phyloP scores from a whole-genome alignment of 306 rosid species.

The Dalbergia cochinchinensis region DNA sequence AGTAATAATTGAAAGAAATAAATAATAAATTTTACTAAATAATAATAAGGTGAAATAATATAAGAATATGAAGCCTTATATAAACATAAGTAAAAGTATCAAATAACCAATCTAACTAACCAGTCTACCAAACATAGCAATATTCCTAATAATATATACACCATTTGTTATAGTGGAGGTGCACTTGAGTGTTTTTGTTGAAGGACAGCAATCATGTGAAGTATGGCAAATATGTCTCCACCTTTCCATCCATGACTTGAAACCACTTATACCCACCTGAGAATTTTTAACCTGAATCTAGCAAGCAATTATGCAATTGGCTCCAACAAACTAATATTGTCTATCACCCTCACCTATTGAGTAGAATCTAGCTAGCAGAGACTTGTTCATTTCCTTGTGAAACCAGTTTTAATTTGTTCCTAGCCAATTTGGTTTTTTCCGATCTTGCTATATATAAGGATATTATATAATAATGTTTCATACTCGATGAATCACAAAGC shows the following conservation, averaged over 20 bases:
- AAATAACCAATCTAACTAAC: too few relatives aligned
- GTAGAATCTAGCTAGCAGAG: slow-evolving; percentile 20
- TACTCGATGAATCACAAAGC: too few relatives aligned
- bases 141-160: slow-evolving; percentile 21
- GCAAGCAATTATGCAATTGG: slow-evolving; percentile 1
- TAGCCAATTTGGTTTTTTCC: neutral
- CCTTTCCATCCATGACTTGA: slow-evolving; percentile 56
- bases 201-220: slow-evolving; percentile 57
- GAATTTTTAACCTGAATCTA: neutral
- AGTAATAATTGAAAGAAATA: too few relatives aligned
- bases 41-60: too few relatives aligned
- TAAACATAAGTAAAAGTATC: too few relatives aligned
- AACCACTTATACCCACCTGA: slow-evolving; percentile 53
- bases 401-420: neutral
- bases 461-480: too few relatives aligned
- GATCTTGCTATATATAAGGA: too few relatives aligned
- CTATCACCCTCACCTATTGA: neutral
- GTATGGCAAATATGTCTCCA: slow-evolving; percentile 54
- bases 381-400: neutral
- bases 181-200: slow-evolving; percentile 58
- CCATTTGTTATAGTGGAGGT: slow-evolving; percentile 62
- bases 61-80: too few relatives aligned
- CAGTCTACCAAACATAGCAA: slow-evolving; percentile 22
- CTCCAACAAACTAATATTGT: neutral
- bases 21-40: too few relatives aligned